Evolutionary conservation across 2,329 filamentous ascomycete genomes (phyloP), one percentile per base, ranked within the genome.

Genomic region (Xylariaceae sp.): DNA sequence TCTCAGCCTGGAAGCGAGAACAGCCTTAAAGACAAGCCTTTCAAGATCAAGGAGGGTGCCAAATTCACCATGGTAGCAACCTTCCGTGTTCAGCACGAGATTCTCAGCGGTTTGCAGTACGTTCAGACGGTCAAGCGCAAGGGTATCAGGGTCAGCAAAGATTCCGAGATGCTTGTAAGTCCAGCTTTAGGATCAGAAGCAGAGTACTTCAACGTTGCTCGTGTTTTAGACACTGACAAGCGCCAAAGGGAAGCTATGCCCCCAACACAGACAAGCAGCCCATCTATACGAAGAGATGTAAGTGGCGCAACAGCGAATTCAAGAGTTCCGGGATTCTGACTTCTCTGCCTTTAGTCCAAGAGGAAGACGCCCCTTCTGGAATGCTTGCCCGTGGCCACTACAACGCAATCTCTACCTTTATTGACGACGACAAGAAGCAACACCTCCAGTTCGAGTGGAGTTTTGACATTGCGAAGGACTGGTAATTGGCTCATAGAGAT

Each of bases 81-180:
- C 47, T 98, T 97, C 76, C 85, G 89, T 69, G 92, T 98, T 31
- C 88, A 98, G 73, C 88, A 96, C 64, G 85, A 97, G 67, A 90
- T 98, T 51, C 77, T 97, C 39, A 92, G 86, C 55, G 92, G 92
- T 31, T 69, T 98, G 60, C 94, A 96, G 70, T 98, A 97, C 65
- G 78, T 98, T 41, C 92, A 98, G 69, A 77, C 88, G 28, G 85
- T 96, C 47, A 94, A 92, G 76, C 76, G 89, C 55, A 88, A 88
- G 73, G 85, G 86, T 38, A 75, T 97, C 61, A 79, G 78, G 43
- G 79, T 90, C 46, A 86, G 84, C 71, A 98, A 96, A 78, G 85
- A 92, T 59, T 85, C 94, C 55, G 90, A 97, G 71, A 98, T 98
- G 92, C 85, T 98, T 76, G 88, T 92, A 66, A 59, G 83, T 73